Evolutionary conservation across 768 basidiomycete genomes (phyloP).

Genomic region (Tephrocybe sp.): DNA sequence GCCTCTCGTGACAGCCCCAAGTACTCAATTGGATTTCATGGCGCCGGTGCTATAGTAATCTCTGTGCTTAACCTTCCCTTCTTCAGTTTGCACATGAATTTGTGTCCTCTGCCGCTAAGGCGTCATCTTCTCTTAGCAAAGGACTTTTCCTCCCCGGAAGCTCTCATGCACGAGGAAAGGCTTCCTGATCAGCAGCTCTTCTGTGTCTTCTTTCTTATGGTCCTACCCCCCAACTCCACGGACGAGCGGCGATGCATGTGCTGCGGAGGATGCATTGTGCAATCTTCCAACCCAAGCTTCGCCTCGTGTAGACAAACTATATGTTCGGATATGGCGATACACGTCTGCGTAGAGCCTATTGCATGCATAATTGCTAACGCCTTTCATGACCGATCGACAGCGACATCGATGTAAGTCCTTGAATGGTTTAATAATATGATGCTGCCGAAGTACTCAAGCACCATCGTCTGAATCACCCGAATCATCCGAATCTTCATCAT

Average conservation of each 20-base stretch:
- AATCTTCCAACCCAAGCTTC: background rate
- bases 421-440: conserved; percentile 1
- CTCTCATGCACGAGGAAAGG: background rate
- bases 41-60: background rate
- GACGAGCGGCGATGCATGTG: background rate
- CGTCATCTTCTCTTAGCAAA: conserved; percentile 1
- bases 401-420: background rate
- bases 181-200: conserved; percentile 14
- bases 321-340: too few relatives aligned
- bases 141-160: background rate
- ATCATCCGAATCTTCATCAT: conserved; percentile 53
- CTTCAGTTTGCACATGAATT: conserved; percentile 1
- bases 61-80: background rate
- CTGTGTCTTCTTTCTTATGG: conserved; percentile 4
- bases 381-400: too few relatives aligned
- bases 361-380: too few relatives aligned
- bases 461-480: conserved; percentile 17
- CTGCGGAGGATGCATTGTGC: background rate
- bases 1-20: background rate
- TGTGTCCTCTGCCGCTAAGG: background rate
- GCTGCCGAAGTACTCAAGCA: conserved; percentile 2
- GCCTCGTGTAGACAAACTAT: too few relatives aligned
- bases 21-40: background rate
- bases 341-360: too few relatives aligned
- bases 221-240: conserved; percentile 5